phyloP scores from a whole-genome alignment of 2,329 filamentous ascomycete species.

The Chrysosphaeria jannelii region DNA sequence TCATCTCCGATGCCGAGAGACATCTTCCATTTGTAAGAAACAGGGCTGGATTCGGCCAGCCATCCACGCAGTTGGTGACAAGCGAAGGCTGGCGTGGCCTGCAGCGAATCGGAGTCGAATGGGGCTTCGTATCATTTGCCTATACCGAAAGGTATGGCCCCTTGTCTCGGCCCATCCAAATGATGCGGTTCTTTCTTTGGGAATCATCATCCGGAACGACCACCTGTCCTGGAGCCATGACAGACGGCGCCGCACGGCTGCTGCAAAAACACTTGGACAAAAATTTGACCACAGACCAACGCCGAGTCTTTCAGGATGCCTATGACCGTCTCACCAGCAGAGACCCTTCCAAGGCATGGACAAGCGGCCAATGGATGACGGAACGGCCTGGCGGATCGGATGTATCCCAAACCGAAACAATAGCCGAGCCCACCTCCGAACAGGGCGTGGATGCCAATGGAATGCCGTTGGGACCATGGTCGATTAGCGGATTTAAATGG shows the following conservation, averaged over 20 bases:
- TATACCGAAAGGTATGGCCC: constrained; percentile 25
- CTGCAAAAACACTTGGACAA: constrained; percentile 14
- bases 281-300: constrained; percentile 7
- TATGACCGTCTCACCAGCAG: constrained; percentile 21
- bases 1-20: constrained; percentile 30
- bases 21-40: constrained; percentile 35
- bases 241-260: constrained; percentile 26
- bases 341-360: constrained; percentile 25
- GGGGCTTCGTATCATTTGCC: constrained; percentile 28
- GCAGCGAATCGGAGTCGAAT: constrained; percentile 24
- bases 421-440: constrained; percentile 16
- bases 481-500: constrained; percentile 39
- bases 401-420: constrained; percentile 35
- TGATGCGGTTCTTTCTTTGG: constrained; percentile 27
- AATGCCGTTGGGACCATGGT: constrained; percentile 22
- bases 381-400: constrained; percentile 39
- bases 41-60: too few relatives aligned
- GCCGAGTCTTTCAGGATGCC: constrained; percentile 18
- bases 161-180: constrained; percentile 26
- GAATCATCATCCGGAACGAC: constrained; percentile 26
- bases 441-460: constrained; percentile 6
- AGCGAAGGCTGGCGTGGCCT: constrained; percentile 34
- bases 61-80: constrained; percentile 27
- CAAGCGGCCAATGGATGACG: constrained; percentile 53
- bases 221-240: constrained; percentile 36